These are phyloP conservation scores for Vanilla planifolia DNA, from an alignment of 106 monocot species.

Conservation along the genomic window DNA sequence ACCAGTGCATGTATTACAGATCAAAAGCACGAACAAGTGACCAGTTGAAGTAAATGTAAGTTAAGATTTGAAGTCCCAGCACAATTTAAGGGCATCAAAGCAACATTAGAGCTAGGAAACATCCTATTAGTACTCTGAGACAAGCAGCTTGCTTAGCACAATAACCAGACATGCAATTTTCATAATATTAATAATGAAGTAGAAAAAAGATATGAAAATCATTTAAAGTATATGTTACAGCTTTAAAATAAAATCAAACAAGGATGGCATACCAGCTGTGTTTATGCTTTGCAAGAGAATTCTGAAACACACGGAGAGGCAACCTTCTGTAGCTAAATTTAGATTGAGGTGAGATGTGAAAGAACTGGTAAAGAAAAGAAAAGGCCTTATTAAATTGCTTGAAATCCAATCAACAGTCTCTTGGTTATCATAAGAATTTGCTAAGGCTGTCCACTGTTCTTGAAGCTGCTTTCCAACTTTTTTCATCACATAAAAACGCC, in stretches of 20 bases:
- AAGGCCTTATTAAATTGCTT: conserved; percentile 57
- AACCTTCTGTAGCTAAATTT: conserved; percentile 21
- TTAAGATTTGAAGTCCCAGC: too few species aligned
- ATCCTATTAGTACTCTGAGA: neutral
- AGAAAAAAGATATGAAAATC: conserved; percentile 8
- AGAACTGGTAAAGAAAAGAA: conserved; percentile 67
- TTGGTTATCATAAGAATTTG: conserved; percentile 10
- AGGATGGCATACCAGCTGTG: conserved; percentile 40
- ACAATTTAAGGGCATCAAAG: too few species aligned
- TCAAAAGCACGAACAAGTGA: too few species aligned
- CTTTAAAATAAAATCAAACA: neutral
- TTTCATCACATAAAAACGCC: conserved; percentile 53
- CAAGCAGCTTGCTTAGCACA: neutral
- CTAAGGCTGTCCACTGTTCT: conserved; percentile 56
- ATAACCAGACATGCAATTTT: neutral
- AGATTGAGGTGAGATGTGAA: conserved; percentile 25
- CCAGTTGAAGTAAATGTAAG: too few species aligned
- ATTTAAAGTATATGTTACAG: neutral
- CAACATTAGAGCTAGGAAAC: neutral
- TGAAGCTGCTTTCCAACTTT: conserved; percentile 46
- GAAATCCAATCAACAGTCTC: conserved; percentile 53
- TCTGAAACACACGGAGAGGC: conserved; percentile 47
- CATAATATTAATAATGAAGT: neutral
- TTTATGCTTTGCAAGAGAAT: conserved; percentile 79
- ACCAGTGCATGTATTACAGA: too few species aligned